These are phyloP conservation scores for Phaeosphaeria sp. DNA, from an alignment of 2,329 filamentous ascomycete species.

Conservation along the genomic window DNA sequence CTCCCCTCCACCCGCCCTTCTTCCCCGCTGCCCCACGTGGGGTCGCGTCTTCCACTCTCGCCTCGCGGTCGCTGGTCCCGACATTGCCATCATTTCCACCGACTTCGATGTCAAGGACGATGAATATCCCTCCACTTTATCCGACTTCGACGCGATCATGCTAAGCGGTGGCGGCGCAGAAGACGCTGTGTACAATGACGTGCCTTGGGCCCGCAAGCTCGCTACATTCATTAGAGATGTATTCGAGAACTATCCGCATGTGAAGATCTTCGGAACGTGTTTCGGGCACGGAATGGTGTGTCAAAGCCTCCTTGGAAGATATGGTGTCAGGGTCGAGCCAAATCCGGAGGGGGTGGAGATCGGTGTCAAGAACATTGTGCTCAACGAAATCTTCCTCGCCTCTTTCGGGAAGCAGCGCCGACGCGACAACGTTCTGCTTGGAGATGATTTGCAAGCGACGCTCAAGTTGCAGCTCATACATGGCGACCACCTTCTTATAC, in stretches of 20 bases:
- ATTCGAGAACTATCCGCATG: slow-evolving; percentile 34
- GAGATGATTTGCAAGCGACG: slow-evolving; percentile 5
- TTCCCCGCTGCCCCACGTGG: slow-evolving; percentile 17
- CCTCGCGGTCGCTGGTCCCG: slow-evolving; percentile 10
- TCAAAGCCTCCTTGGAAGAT: slow-evolving; percentile 44
- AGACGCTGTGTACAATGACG: slow-evolving; percentile 27
- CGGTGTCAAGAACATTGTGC: slow-evolving; percentile 29
- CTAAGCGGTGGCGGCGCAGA: slow-evolving; percentile 50
- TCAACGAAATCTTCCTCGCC: slow-evolving; percentile 21
- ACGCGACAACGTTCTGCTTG: background rate
- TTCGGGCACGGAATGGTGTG: slow-evolving; percentile 55
- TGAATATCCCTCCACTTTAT: slow-evolving; percentile 39
- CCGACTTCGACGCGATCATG: slow-evolving; percentile 44
- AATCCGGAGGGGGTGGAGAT: slow-evolving; percentile 38
- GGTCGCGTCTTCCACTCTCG: slow-evolving; percentile 30
- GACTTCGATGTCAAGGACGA: slow-evolving; percentile 44
- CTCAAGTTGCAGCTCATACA: slow-evolving; percentile 51
- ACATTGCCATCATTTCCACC: slow-evolving; percentile 28
- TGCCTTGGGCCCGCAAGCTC: slow-evolving; percentile 24
- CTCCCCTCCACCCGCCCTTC: slow-evolving; percentile 23
- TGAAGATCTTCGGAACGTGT: slow-evolving; percentile 54
- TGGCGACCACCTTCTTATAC: slow-evolving; percentile 37
- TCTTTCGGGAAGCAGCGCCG: slow-evolving; percentile 3
- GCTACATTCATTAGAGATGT: slow-evolving; percentile 39
- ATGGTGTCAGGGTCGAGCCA: slow-evolving; percentile 34